Evolutionary conservation across 768 basidiomycete species (phyloP).

Genomic region (Amanita brunnescens): DNA sequence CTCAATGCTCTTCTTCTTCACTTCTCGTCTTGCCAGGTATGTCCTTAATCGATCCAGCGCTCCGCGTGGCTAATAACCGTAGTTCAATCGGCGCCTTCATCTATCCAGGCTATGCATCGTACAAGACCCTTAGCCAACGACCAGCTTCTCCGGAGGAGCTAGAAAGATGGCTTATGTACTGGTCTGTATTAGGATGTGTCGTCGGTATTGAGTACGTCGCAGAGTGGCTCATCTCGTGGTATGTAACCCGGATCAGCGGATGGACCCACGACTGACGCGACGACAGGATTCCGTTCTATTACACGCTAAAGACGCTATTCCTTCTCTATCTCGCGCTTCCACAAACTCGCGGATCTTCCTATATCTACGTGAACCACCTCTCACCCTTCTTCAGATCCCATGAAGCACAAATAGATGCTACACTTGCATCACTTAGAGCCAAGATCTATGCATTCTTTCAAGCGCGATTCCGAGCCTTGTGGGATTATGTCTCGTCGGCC

Average conservation of each 20-base stretch:
- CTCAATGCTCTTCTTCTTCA: conserved; percentile 40
- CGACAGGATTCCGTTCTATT: conserved; percentile 84
- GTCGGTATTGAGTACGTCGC: conserved; percentile 75
- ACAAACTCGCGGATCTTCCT: conserved; percentile 81
- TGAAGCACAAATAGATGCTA: conserved; percentile 77
- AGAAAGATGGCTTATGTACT: conserved; percentile 96
- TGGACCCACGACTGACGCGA: not conserved
- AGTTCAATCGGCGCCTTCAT: conserved; percentile 75
- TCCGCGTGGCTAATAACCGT: conserved; percentile 2
- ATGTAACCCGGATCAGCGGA: conserved; percentile 17
- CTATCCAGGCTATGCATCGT: conserved; percentile 94
- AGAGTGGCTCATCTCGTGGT: conserved; percentile 88
- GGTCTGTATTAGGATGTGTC: conserved; percentile 83
- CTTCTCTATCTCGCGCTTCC: conserved; percentile 88
- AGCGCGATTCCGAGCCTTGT: conserved; percentile 49
- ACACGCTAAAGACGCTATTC: conserved; percentile 70
- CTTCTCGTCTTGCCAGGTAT: conserved; percentile 41
- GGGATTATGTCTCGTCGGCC: conserved; percentile 52
- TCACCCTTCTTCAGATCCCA: conserved; percentile 78
- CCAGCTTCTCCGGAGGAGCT: conserved; percentile 78
- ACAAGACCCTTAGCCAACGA: conserved; percentile 85
- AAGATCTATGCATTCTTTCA: conserved; percentile 58
- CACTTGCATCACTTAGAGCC: conserved; percentile 57
- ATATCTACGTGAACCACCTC: conserved; percentile 73
- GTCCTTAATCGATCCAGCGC: not conserved